Percentiles rank a stretch among this genome's conserved stretches.
phyloP scores from a whole-genome alignment of 2,329 filamentous ascomycete species.

The Spiromastix sp. region DNA sequence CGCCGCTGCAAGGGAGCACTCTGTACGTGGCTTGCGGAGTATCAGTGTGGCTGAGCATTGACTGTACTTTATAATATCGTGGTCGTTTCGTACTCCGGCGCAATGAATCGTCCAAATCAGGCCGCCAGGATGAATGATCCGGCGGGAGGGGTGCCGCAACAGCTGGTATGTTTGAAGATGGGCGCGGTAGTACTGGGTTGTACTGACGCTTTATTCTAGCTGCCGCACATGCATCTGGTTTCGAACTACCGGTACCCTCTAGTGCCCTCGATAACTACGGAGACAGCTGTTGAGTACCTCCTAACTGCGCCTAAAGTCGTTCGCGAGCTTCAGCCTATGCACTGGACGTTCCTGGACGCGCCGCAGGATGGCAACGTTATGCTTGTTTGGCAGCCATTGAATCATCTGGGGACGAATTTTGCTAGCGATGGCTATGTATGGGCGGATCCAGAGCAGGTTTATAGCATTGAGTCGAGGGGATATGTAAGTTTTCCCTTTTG shows the following conservation, averaged over 20 bases:
- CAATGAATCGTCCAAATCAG: conserved; percentile 12
- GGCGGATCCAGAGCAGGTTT: conserved; percentile 70
- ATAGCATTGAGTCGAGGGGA: conserved; percentile 60
- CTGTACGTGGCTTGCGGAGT: too few relatives aligned
- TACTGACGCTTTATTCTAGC: conserved; percentile 37
- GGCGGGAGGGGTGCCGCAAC: conserved; percentile 36
- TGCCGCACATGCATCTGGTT: conserved; percentile 81
- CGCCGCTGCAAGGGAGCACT: too few relatives aligned
- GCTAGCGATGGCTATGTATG: conserved; percentile 90
- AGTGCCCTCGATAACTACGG: conserved; percentile 58
- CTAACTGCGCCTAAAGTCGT: conserved; percentile 75
- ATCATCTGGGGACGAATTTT: conserved; percentile 60
- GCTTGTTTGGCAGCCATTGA: conserved; percentile 78
- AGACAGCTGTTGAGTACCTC: conserved; percentile 74
- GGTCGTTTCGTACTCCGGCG: too few relatives aligned
- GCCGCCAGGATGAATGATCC: conserved; percentile 32
- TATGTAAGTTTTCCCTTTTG: conserved; percentile 42
- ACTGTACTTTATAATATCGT: too few relatives aligned
- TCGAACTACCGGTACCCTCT: conserved; percentile 73
- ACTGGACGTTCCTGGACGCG: conserved; percentile 82
- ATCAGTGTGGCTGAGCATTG: too few relatives aligned
- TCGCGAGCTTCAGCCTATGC: conserved; percentile 74
- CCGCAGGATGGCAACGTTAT: conserved; percentile 74
- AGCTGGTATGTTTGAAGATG: conserved; percentile 26
- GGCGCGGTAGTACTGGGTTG: conserved; percentile 1